Conservation (phyloP, 1,284 basidiomycete species). For the Ustilago shanxiensis region DNA sequence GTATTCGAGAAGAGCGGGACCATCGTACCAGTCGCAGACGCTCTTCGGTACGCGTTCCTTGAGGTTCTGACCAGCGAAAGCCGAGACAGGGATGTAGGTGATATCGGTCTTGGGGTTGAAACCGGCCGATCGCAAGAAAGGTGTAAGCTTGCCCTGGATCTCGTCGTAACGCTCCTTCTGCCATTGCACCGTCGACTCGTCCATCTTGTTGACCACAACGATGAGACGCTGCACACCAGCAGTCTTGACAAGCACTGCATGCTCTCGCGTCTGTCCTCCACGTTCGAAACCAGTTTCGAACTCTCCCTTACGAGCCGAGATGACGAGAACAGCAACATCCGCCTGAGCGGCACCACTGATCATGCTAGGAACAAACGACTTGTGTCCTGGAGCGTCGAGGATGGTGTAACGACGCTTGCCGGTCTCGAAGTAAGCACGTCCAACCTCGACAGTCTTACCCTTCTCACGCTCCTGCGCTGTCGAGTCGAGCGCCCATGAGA, state of each 20-base stretch:
- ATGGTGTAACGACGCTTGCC: slow-evolving; percentile 69
- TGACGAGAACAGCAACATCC: slow-evolving; percentile 68
- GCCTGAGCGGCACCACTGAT: slow-evolving; percentile 70
- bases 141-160: slow-evolving; percentile 65
- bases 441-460: slow-evolving; percentile 70
- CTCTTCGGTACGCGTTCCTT: slow-evolving; percentile 64
- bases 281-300: slow-evolving; percentile 70
- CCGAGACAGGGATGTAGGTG: slow-evolving; percentile 68
- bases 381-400: slow-evolving; percentile 69
- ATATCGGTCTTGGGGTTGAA: slow-evolving; percentile 70
- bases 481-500: slow-evolving; percentile 69
- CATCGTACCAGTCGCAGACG: slow-evolving; percentile 66
- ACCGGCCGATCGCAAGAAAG: slow-evolving; percentile 64
- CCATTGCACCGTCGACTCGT: slow-evolving; percentile 69
- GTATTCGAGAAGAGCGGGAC: slow-evolving; percentile 61
- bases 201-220: slow-evolving; percentile 70
- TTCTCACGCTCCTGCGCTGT: slow-evolving; percentile 69
- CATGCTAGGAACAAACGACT: slow-evolving; percentile 69
- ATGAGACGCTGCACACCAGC: slow-evolving; percentile 69
- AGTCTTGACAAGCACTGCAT: slow-evolving; percentile 69
- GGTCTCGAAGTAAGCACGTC: slow-evolving; percentile 69
- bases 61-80: slow-evolving; percentile 67
- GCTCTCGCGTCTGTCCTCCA: slow-evolving; percentile 69
- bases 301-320: slow-evolving; percentile 68
- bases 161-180: slow-evolving; percentile 67